Evolutionary conservation across 805 yeast genomes (phyloP).

Genomic region (Cyberlindnera xishuangbannaensis): DNA sequence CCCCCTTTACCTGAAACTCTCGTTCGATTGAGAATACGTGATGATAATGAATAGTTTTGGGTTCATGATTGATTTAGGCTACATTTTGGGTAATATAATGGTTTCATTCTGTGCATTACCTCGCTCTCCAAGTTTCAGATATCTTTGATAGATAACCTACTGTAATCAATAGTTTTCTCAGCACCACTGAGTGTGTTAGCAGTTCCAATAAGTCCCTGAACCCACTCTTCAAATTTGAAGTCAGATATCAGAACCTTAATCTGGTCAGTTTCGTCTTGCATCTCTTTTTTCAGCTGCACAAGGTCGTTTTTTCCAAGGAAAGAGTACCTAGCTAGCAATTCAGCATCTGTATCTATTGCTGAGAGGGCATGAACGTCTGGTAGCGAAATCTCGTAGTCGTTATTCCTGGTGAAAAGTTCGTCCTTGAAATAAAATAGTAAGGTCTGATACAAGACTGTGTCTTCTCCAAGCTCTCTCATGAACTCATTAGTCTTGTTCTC

Average conservation of each 20-base stretch:
- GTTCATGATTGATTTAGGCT: no score
- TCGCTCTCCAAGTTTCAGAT: background rate
- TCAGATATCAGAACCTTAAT: conserved; percentile 10
- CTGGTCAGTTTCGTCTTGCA: conserved; percentile 20
- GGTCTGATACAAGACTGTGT: conserved; percentile 42
- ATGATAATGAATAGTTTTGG: conserved; percentile 26
- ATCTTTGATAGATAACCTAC: no score
- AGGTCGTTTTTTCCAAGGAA: conserved; percentile 21
- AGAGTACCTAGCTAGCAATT: conserved; percentile 18
- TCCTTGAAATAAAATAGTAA: conserved; percentile 31
- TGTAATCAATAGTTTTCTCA: conserved; percentile 32
- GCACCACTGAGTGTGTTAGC: conserved; percentile 33
- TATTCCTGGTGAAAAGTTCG: conserved; percentile 24
- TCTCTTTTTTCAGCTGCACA: conserved; percentile 20
- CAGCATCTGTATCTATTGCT: conserved; percentile 15
- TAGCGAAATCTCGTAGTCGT: conserved; percentile 23
- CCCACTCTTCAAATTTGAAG: conserved; percentile 22
- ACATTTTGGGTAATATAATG: no score
- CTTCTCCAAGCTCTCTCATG: conserved; percentile 32
- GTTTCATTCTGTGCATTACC: no score
- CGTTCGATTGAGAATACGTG: conserved; percentile 49
- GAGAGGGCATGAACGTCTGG: conserved; percentile 24
- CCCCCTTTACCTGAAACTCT: conserved; percentile 60
- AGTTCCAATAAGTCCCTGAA: conserved; percentile 32
- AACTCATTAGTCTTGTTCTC: conserved; percentile 37